Evolutionary conservation across 1,284 basidiomycete species (phyloP).

Genomic region (Trichosporon ovoides): DNA sequence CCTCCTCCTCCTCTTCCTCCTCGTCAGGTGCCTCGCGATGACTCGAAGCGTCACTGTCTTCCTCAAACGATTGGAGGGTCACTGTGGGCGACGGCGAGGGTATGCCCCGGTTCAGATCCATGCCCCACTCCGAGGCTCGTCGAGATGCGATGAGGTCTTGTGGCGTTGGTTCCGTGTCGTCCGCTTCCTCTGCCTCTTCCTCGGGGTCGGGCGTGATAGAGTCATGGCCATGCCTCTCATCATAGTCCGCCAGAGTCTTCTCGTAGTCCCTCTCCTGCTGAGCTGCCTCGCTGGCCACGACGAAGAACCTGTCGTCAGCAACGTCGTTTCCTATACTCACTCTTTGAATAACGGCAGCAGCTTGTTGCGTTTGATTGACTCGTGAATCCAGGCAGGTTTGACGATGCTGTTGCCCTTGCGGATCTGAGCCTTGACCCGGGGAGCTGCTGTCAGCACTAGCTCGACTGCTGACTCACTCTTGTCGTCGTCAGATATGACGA

Average conservation of each 20-base stretch:
- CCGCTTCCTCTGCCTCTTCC: conserved; percentile 38
- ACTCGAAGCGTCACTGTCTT: conserved; percentile 13
- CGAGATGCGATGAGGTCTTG: not conserved
- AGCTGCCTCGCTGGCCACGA: conserved; percentile 39
- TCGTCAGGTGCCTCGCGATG: conserved; percentile 15
- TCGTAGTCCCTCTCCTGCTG: conserved; percentile 35
- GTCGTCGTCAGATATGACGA: conserved; percentile 52
- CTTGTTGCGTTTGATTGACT: conserved; percentile 61
- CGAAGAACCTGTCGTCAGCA: conserved; percentile 33
- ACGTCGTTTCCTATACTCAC: conserved; percentile 48
- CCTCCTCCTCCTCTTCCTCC: no score
- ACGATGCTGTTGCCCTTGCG: conserved; percentile 60
- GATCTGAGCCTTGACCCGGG: conserved; percentile 53
- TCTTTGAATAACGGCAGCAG: conserved; percentile 61
- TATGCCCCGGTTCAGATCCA: conserved; percentile 6
- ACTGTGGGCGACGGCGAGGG: not conserved
- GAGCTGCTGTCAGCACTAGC: conserved; percentile 23
- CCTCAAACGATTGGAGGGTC: not conserved
- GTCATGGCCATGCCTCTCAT: conserved; percentile 12
- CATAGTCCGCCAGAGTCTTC: conserved; percentile 33
- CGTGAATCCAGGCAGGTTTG: conserved; percentile 70
- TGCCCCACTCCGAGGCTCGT: conserved; percentile 28
- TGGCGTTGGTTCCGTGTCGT: conserved; percentile 18
- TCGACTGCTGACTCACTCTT: conserved; percentile 32
- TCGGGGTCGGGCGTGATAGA: conserved; percentile 30